A percentile compares a stretch with the other conserved stretches of the same genome.
Conservation (phyloP, 306 rosid genomes). For the Abrus pulchellus region DNA sequence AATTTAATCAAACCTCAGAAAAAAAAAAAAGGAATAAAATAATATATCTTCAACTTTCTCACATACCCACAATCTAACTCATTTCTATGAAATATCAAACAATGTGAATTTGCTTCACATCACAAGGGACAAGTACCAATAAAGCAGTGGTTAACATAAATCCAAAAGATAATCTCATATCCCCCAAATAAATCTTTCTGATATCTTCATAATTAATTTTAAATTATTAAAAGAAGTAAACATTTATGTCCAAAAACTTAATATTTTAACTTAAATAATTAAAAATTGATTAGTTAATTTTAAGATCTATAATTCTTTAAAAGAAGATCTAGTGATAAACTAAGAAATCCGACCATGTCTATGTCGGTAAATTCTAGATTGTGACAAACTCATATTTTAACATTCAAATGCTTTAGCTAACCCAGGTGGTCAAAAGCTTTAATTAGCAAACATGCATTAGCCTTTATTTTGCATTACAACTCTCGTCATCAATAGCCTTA, state of each 20-base stretch:
- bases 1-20: neutral
- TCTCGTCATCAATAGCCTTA: conserved; percentile 38
- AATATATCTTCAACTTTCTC: neutral
- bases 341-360: neutral
- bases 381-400: neutral
- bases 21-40: neutral
- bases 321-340: neutral
- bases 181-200: neutral
- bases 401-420: neutral
- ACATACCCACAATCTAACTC: neutral
- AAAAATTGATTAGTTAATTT: neutral
- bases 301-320: neutral
- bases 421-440: conserved; percentile 21
- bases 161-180: neutral
- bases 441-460: neutral
- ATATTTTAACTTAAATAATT: conserved; percentile 3
- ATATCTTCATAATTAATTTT: neutral
- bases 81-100: neutral
- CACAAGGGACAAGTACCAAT: conserved; percentile 1
- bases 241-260: neutral
- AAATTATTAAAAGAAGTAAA: neutral
- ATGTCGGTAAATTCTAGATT: conserved; percentile 7
- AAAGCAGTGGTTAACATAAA: neutral
- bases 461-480: conserved; percentile 14
- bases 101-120: neutral